Evolutionary conservation across 805 yeast genomes (phyloP), one percentile per base, ranked within the genome.

Genomic region (Danielia reshetovae): DNA sequence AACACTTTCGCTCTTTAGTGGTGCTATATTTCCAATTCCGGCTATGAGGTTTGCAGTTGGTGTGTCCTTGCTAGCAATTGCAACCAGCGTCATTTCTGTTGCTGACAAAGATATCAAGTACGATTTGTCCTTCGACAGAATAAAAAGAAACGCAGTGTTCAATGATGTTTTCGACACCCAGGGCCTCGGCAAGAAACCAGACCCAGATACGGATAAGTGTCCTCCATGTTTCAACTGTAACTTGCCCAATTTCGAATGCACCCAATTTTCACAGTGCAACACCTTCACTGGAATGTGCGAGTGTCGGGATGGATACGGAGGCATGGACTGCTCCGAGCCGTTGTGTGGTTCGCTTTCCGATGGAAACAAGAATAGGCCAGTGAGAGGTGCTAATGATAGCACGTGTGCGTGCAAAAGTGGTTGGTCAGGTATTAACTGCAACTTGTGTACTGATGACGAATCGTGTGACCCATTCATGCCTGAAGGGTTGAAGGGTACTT

Each of bases 191-290:
- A 19, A 19, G 22, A 9, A 19, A 9, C 35, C 30, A 14, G 33
- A 32, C 13, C 25, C 32, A 18, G 39, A 36, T 4, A 19, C 45
- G 3, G 77, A 68, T 8, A 67, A 73, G 32, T 85, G 95, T 51
- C 95, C 95, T 0, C 95, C 95, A 0, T 85, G 97, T 52, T 93
- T 93, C 74, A 90, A 93, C 60, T 93, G 98, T 66, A 84, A 87
- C 70, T 70, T 88, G 9, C 95, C 97, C 2, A 82, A 88, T 43
- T 88, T 85, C 51, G 81, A 79, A 43, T 93, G 98, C 60, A 77
- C 84, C 39, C 98, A 93, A 51, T 93, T 81, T 53, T 88, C 95
- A 18, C 61, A 60, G n/a, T 93, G 98, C 63, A 85, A 93, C 57
- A 74, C 81, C 22, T 86, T 69, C 59, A 85, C 90, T 4, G 98